A percentile compares a stretch with the other conserved stretches of the same genome.
phyloP scores from a whole-genome alignment of 2,329 filamentous ascomycete species.

The Phaeomoniella chlamydospora region DNA sequence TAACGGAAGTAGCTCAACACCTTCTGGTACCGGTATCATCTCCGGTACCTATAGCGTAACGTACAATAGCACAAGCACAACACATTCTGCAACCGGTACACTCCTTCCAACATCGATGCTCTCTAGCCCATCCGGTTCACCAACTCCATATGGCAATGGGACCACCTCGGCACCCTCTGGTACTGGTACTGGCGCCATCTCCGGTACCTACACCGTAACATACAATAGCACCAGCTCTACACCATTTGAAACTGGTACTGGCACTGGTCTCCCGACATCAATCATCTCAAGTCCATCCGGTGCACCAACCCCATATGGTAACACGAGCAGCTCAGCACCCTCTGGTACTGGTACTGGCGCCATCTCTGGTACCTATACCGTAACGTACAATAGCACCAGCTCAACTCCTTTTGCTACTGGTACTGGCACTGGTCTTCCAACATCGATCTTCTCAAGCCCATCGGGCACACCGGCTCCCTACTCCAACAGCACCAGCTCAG shows the following conservation, averaged over 20 bases:
- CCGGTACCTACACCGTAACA: not conserved
- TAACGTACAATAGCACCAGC: not conserved
- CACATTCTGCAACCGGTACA: no score
- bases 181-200: not conserved
- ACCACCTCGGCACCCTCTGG: no score
- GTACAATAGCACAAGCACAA: not conserved
- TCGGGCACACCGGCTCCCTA: not conserved
- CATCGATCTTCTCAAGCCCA: no score
- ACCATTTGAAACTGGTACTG: no score
- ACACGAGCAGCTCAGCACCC: no score
- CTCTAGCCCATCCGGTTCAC: not conserved
- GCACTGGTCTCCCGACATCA: not conserved
- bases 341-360: not conserved
- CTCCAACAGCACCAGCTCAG: not conserved
- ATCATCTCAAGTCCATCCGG: not conserved
- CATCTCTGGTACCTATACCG: not conserved
- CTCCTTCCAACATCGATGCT: not conserved
- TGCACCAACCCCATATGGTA: not conserved
- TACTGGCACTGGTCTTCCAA: no score
- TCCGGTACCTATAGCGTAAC: not conserved
- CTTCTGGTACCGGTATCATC: not conserved
- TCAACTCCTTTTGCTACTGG: no score
- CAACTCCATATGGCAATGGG: not conserved
- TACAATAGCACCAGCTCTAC: no score
- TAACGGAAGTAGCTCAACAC: no score